Evolutionary conservation across 768 basidiomycete genomes (phyloP).

Genomic region (Tulasnella calospora): DNA sequence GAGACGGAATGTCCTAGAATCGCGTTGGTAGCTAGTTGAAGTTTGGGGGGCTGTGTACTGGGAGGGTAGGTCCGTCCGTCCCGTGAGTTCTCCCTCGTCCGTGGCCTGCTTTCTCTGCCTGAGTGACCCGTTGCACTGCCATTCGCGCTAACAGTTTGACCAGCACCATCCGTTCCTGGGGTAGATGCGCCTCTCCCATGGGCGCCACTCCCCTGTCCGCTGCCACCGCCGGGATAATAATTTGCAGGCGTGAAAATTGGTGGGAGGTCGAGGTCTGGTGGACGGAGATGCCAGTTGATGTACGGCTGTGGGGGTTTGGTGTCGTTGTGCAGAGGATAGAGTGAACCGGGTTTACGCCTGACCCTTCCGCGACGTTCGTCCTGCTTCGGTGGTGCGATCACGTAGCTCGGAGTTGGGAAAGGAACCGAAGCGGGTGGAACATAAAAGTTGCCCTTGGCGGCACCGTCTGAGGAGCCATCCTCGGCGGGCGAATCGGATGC

Average conservation of each 20-base stretch:
- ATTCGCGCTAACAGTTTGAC: constrained; percentile 19
- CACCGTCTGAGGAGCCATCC: constrained; percentile 1
- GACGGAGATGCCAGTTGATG: constrained; percentile 25
- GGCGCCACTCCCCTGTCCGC: neutral
- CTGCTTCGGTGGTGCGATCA: constrained; percentile 1
- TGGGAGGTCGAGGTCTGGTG: constrained; percentile 23
- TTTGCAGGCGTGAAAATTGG: constrained; percentile 21
- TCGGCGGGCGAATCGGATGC: constrained; percentile 8
- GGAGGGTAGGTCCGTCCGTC: constrained; percentile 14
- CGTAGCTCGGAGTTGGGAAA: constrained; percentile 16
- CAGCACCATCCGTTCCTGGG: constrained; percentile 16
- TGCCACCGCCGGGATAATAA: constrained; percentile 7
- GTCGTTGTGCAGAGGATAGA: constrained; percentile 25
- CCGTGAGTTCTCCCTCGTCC: constrained; percentile 17
- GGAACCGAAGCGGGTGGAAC: constrained; percentile 20
- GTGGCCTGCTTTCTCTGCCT: neutral
- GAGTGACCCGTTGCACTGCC: constrained; percentile 14
- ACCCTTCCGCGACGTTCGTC: constrained; percentile 14
- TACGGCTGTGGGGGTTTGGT: constrained; percentile 21
- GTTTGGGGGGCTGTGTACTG: neutral
- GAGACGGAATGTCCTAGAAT: constrained; percentile 27
- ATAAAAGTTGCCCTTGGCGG: neutral
- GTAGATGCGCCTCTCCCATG: constrained; percentile 8
- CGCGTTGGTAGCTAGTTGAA: constrained; percentile 22
- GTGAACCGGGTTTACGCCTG: constrained; percentile 21